Percentiles rank a stretch among this genome's conserved stretches.
Conservation (phyloP, 345 rosid genomes). For the Pelargonium nanum region DNA sequence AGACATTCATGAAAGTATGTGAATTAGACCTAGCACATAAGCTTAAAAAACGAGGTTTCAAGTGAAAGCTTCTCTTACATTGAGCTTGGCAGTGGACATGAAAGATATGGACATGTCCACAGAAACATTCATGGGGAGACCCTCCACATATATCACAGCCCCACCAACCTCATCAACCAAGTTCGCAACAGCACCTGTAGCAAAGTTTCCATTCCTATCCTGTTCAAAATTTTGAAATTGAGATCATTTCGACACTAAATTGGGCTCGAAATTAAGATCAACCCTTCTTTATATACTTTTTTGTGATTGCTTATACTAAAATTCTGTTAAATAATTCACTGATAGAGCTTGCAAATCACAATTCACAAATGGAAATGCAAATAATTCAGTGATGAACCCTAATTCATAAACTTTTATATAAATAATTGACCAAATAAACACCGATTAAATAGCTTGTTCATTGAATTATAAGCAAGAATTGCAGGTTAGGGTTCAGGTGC, state of each 20-base stretch:
- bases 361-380: background rate
- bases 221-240: conserved; percentile 16
- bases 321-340: background rate
- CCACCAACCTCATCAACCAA: conserved; percentile 89
- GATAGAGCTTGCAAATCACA: background rate
- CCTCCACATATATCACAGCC: conserved; percentile 45
- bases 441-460: background rate
- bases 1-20: background rate
- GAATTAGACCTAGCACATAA: background rate
- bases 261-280: background rate
- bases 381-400: background rate
- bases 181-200: conserved; percentile 70
- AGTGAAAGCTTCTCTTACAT: conserved; percentile 27
- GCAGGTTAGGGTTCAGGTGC: background rate
- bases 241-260: background rate
- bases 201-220: conserved; percentile 67
- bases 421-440: background rate
- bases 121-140: conserved; percentile 60
- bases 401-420: background rate
- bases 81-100: conserved; percentile 50
- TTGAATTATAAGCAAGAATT: background rate
- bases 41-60: background rate
- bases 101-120: conserved; percentile 84
- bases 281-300: background rate
- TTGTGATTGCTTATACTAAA: background rate